Evolutionary conservation across 495 filamentous ascomycete species (phyloP).

Genomic region (Xylaria curta): DNA sequence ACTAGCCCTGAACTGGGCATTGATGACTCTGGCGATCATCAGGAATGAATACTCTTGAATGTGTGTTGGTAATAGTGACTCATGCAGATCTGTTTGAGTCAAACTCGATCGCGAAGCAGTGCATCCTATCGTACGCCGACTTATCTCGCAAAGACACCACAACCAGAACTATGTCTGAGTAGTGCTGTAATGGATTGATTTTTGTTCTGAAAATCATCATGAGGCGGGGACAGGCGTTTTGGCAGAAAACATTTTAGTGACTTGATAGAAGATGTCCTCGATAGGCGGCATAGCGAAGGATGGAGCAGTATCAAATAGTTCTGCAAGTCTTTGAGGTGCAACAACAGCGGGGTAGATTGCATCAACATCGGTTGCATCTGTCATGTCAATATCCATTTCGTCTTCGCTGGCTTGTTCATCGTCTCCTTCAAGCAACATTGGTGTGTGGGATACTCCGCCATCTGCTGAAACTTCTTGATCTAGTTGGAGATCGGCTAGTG

Average conservation of each 20-base stretch:
- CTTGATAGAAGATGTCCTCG: conserved; percentile 76
- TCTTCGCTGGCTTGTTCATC: conserved; percentile 57
- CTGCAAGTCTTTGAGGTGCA: conserved; percentile 68
- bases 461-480: conserved; percentile 37
- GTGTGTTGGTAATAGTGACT: background rate
- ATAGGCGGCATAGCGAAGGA: conserved; percentile 80
- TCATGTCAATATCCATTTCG: conserved; percentile 50
- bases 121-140: background rate
- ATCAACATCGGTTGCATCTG: conserved; percentile 43
- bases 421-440: conserved; percentile 42
- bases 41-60: background rate
- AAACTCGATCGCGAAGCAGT: background rate
- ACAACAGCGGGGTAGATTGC: conserved; percentile 58
- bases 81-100: background rate
- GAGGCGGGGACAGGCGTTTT: conserved; percentile 43
- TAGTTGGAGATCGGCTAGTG: conserved; percentile 54
- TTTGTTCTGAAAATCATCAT: background rate
- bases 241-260: conserved; percentile 64
- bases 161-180: background rate
- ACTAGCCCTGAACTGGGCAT: background rate
- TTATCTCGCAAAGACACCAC: background rate
- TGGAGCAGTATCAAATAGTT: conserved; percentile 75
- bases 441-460: conserved; percentile 20
- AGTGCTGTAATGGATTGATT: background rate
- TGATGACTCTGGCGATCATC: background rate